Evolutionary conservation across 179 eudicot genomes (phyloP).

Genomic region (Silene vulgaris): DNA sequence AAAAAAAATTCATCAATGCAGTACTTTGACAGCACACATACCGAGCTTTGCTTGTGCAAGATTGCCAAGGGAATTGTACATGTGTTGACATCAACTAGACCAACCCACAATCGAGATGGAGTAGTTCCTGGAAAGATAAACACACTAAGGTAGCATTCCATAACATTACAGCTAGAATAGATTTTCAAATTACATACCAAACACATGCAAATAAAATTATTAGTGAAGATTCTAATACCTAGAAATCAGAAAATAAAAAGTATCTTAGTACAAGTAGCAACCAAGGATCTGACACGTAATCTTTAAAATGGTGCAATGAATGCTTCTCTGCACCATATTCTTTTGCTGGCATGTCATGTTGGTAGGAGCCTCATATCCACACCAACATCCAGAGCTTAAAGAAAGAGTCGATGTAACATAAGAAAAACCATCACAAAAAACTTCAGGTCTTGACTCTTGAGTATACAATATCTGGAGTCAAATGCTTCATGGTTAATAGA

Average conservation of each 20-base stretch:
- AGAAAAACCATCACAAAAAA: background rate
- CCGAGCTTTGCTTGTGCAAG: conserved; percentile 44
- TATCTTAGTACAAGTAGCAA: background rate
- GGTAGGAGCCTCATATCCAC: background rate
- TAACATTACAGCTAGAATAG: conserved; percentile 9
- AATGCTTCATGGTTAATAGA: background rate
- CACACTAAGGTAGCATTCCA: conserved; percentile 20
- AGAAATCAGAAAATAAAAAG: background rate
- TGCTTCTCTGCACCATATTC: background rate
- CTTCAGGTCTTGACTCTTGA: background rate
- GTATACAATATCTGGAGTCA: background rate
- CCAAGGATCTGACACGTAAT: background rate
- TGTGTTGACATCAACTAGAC: conserved; percentile 46
- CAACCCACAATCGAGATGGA: conserved; percentile 62
- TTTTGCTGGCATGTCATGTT: background rate
- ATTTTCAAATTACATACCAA: background rate
- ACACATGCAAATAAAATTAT: background rate
- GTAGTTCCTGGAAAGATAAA: conserved; percentile 42
- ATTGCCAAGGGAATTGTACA: conserved; percentile 55
- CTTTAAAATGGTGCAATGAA: background rate
- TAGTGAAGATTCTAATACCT: background rate
- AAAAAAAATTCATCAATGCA: background rate
- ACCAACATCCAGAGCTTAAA: background rate
- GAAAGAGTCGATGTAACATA: background rate
- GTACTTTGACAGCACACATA: conserved; percentile 28